These are phyloP conservation scores for Ramalina intermedia DNA, from an alignment of 495 filamentous ascomycete species.

Conservation along the genomic window DNA sequence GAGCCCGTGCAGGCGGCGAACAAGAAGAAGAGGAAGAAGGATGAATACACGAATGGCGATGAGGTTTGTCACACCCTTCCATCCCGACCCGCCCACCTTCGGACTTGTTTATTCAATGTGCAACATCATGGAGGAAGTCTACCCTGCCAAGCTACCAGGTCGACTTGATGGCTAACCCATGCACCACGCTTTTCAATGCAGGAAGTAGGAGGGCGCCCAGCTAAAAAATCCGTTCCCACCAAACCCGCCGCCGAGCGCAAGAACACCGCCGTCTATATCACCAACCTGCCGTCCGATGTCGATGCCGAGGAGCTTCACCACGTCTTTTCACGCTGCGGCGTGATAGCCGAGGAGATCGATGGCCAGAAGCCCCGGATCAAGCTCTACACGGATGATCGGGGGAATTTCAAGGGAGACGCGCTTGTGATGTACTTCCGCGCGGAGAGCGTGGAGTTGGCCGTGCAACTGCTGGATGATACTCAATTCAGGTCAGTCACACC, in stretches of 20 bases:
- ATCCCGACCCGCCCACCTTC: not conserved
- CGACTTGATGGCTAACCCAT: not conserved
- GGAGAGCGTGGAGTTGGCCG: constrained; percentile 76
- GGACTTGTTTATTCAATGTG: not conserved
- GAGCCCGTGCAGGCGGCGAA: constrained; percentile 37
- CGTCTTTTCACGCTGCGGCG: constrained; percentile 74
- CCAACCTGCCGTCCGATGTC: constrained; percentile 64
- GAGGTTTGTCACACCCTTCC: constrained; percentile 35
- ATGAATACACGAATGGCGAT: constrained; percentile 41
- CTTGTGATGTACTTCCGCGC: constrained; percentile 89
- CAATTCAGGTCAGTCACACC: constrained; percentile 54
- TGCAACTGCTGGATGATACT: constrained; percentile 82
- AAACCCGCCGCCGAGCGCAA: constrained; percentile 50
- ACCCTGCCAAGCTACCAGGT: not conserved
- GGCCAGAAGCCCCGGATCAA: constrained; percentile 75
- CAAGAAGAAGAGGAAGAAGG: constrained; percentile 53
- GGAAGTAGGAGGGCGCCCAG: constrained; percentile 18
- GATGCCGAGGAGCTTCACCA: constrained; percentile 65
- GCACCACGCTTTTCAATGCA: not conserved
- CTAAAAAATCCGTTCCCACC: constrained; percentile 38
- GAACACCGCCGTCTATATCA: constrained; percentile 86
- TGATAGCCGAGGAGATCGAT: constrained; percentile 91
- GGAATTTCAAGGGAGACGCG: constrained; percentile 83
- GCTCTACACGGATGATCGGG: constrained; percentile 72
- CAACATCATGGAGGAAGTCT: not conserved